Evolutionary conservation across 805 yeast genomes (phyloP), one percentile per base, ranked within the genome.

Genomic region (Metschnikowia vanudenii): DNA sequence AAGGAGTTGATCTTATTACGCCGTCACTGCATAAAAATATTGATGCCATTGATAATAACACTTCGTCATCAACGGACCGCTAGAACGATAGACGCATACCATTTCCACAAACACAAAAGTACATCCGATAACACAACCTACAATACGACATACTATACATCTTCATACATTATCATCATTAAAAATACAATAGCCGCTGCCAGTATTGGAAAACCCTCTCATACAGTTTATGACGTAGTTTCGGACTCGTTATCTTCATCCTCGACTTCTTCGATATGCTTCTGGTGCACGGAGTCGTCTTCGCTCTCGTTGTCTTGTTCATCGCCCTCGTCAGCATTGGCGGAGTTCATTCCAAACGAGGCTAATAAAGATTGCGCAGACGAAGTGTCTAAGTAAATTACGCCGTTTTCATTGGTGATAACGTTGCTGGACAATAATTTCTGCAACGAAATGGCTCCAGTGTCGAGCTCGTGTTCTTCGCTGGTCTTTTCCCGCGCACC

Each of bases 361-460:
- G 84, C 84, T 58, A 83, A 68, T 57, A 82, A 76, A n/a, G 83
- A 79, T 49, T 80, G 79, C 19, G 85, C 78, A 10, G 83, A 75
- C 31, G 83, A 69, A 7, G 82, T 81, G 57, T 82, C 85, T 53
- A 82, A 73, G 60, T 81, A 82, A 43, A 82, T 78, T 22, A 82
- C 84, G 36, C 85, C 85, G 58, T 82, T 79, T 52, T 79, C 79
- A 46, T 80, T 79, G 39, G 81, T 74, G 46, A 78, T 70, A 40
- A 76, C 78, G 50, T 78, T 76, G 42, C 70, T 66, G 39, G 75
- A 71, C 55, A 72, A 68, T 50, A 73, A 65, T 52, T 69, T 68
- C 57, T 72, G 76, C 47, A 73, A 69, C 16, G 75, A 69, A 35
- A 72, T 68, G 45, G 74, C 73, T 5, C 75, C 74, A 14, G 50